A percentile compares a stretch with the other conserved stretches of the same genome.
Conservation (phyloP, 164 flowering plant species). For the Protea cynaroides region DNA sequence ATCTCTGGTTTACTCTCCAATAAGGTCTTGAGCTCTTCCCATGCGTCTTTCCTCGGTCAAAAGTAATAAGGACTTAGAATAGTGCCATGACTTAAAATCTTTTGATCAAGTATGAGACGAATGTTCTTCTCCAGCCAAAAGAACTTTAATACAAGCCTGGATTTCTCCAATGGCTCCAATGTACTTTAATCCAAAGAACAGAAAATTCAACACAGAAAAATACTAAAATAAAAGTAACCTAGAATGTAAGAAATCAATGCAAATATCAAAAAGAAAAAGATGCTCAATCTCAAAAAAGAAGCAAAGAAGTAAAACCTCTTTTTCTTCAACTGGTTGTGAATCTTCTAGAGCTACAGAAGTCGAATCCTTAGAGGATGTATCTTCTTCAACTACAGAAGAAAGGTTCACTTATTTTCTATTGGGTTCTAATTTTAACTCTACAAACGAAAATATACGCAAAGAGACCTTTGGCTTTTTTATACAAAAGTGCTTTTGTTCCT, state of each 20-base stretch:
- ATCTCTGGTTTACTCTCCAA: constrained; percentile 95
- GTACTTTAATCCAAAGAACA: constrained; percentile 30
- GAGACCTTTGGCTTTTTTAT: not conserved
- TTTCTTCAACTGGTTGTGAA: constrained; percentile 8
- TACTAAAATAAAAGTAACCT: not conserved
- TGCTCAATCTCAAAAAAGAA: not conserved
- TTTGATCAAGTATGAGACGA: constrained; percentile 73
- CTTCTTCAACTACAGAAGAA: constrained; percentile 14
- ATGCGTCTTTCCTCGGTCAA: constrained; percentile 97
- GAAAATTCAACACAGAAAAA: not conserved
- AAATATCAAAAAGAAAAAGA: no score
- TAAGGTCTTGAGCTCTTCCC: constrained; percentile 80
- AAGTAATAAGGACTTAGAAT: constrained; percentile 89
- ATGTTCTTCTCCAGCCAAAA: constrained; percentile 97
- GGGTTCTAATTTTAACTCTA: constrained; percentile 2
- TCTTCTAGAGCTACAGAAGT: not conserved
- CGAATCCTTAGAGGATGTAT: constrained; percentile 3
- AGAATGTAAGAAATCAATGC: not conserved
- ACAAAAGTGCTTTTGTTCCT: no score
- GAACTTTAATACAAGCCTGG: constrained; percentile 81
- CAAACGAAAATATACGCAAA: not conserved
- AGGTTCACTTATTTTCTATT: constrained; percentile 8
- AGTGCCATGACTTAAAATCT: constrained; percentile 75
- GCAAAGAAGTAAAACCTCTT: constrained; percentile 8
- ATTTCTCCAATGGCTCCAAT: constrained; percentile 61